These are phyloP conservation scores for Ceratobasidium sp. DNA, from an alignment of 1,284 basidiomycete genomes.

Conservation along the genomic window DNA sequence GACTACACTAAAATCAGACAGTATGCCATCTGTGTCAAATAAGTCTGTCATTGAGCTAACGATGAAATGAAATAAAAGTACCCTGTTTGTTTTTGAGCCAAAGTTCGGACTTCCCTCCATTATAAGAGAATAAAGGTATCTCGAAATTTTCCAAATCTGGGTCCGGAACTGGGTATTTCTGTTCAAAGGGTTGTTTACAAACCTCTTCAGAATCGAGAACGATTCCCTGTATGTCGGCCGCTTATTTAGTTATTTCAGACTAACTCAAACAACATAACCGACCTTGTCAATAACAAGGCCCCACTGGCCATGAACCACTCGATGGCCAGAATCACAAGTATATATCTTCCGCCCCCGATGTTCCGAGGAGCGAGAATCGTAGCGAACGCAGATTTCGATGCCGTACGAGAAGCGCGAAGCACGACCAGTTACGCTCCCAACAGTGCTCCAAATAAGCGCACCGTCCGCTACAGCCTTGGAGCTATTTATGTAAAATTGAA, in stretches of 20 bases:
- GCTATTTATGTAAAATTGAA: neutral
- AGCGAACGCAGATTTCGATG: neutral
- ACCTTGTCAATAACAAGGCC: neutral
- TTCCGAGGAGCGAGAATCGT: neutral
- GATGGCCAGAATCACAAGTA: neutral
- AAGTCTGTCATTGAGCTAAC: neutral
- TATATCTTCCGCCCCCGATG: neutral
- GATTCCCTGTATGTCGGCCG: no score
- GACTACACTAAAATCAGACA: constrained; percentile 8
- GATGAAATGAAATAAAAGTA: no score
- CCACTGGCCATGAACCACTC: neutral
- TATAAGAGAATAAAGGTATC: neutral
- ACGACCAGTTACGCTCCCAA: constrained; percentile 14
- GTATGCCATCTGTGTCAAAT: neutral
- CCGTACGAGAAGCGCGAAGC: constrained; percentile 20
- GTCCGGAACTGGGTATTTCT: neutral
- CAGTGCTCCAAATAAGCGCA: constrained; percentile 21
- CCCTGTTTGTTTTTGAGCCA: no score
- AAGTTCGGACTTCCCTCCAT: no score
- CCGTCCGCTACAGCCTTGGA: constrained; percentile 37
- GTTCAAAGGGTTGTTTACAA: neutral
- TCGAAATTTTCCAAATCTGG: neutral
- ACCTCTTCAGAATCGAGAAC: no score
- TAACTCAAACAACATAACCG: neutral
- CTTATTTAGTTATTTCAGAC: no score